Base-by-base conservation (phyloP, 345 rosid genomes). In the Combretum micranthum region DNA sequence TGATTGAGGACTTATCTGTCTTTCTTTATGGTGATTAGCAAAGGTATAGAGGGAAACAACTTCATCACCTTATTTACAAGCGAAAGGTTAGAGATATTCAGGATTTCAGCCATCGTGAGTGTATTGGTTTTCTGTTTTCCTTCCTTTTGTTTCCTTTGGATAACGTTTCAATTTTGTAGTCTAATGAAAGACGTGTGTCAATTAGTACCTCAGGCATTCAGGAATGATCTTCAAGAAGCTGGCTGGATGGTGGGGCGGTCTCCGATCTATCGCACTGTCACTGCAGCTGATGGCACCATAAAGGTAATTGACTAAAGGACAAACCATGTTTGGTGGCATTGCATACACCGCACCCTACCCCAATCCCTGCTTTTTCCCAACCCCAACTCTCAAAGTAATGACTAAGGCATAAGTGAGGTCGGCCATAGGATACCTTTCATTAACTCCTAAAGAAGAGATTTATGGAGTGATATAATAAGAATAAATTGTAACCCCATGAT, bases 211-310 rank as follows among this genome's bases (percentile, higher is more conserved):
- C 85, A 60, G 68, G 77, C 84, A 62, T 87, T 93, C 78, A 71
- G 99, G 58, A 80, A 80, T 60, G 83, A 73, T 47, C 95, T 93
- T 65, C 77, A 77, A 65, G 87, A 79, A 63, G n/a, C n/a, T n/a
- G 99, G 99, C 53, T 93, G 86, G 87, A 89, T 70, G 47, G 78
- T 93, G 1, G 97, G 97, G 39, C 75, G 96, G 55, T 87, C 94
- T 8, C 90, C 92, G 0, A 60, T 93, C 69, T 79, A 77, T 67
- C 73, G 52, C 2, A 64, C 82, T 25, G 92, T 89, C 55, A 81
- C 87, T 47, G 96, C 97, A 3, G 78, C 88, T 45, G 97, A 93
- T 83, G 97, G 99, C 60, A 93, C 97, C 59, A 70, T 87, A 56
- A 93, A 93, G 97, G 99, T 93, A 47, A 54, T 11, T 43, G 2